Conservation (phyloP, 2,329 filamentous ascomycete genomes). For the Chaetomium globosum region DNA sequence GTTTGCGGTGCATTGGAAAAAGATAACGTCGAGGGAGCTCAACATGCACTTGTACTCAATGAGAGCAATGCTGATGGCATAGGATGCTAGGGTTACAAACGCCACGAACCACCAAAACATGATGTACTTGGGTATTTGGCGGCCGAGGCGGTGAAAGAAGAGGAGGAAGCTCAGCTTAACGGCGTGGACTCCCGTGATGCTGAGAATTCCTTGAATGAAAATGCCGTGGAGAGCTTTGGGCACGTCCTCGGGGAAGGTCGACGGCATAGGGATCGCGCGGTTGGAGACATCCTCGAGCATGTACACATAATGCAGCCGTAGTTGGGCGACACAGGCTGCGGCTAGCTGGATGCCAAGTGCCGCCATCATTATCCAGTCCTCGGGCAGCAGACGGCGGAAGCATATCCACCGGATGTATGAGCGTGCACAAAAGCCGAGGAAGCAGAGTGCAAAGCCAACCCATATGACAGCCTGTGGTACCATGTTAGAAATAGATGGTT, state of each 20-base stretch:
- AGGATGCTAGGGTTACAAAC: slow-evolving; percentile 20
- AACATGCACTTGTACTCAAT: slow-evolving; percentile 26
- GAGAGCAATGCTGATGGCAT: slow-evolving; percentile 19
- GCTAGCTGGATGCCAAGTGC: slow-evolving; percentile 22
- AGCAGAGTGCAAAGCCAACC: slow-evolving; percentile 20
- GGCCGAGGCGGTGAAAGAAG: slow-evolving; percentile 30
- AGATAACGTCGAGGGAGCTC: slow-evolving; percentile 14
- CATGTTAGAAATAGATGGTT: not conserved
- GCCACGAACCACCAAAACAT: slow-evolving; percentile 31
- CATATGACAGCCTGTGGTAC: slow-evolving; percentile 21
- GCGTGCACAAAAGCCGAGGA: slow-evolving; percentile 16
- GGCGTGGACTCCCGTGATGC: slow-evolving; percentile 22
- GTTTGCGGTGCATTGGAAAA: slow-evolving; percentile 9
- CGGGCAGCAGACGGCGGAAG: slow-evolving; percentile 29
- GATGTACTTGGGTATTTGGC: slow-evolving; percentile 18
- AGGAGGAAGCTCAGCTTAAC: slow-evolving; percentile 31
- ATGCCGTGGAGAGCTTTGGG: not conserved
- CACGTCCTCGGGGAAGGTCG: not conserved
- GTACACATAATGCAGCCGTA: slow-evolving; percentile 16
- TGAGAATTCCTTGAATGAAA: slow-evolving; percentile 10
- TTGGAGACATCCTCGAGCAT: slow-evolving; percentile 8
- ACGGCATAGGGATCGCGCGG: not conserved
- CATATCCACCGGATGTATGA: slow-evolving; percentile 29
- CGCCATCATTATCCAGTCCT: slow-evolving; percentile 34
- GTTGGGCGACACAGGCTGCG: slow-evolving; percentile 11